Evolutionary conservation across 805 yeast species (phyloP).

Genomic region (Saturnispora serradocipensis): DNA sequence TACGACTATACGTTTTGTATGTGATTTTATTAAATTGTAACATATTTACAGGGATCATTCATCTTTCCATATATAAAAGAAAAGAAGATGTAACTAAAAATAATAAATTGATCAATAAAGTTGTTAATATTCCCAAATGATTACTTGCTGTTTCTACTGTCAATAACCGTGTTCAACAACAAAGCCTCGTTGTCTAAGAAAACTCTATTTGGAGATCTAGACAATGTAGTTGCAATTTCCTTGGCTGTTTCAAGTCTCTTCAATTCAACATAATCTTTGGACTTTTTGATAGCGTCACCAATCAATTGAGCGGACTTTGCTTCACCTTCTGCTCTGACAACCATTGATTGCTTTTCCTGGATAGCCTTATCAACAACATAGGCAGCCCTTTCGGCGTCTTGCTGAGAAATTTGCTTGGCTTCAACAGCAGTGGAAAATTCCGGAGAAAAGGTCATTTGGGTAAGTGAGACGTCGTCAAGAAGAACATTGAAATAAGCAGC

Average conservation of each 20-base stretch:
- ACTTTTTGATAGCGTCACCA: conserved; percentile 98
- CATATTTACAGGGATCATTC: not conserved
- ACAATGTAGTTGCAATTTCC: conserved; percentile 81
- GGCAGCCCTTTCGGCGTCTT: conserved; percentile 98
- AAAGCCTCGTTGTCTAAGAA: conserved; percentile 87
- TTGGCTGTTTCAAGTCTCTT: conserved; percentile 95
- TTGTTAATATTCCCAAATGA: not conserved
- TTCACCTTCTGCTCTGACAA: conserved; percentile 97
- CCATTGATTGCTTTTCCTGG: conserved; percentile 95
- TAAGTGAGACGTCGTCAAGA: conserved; percentile 92
- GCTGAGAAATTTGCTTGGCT: conserved; percentile 98
- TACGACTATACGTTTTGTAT: not conserved
- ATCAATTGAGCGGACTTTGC: conserved; percentile 96
- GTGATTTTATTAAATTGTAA: not conserved
- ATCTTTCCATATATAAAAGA: not conserved
- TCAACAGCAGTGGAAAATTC: conserved; percentile 97
- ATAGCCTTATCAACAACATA: conserved; percentile 93
- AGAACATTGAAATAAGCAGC: conserved; percentile 81
- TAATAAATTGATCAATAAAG: not conserved
- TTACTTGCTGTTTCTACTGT: conserved; percentile 45
- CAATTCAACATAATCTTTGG: conserved; percentile 90
- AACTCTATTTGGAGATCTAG: conserved; percentile 85
- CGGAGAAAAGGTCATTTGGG: conserved; percentile 95
- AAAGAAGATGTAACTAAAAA: not conserved
- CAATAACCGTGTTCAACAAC: conserved; percentile 79